Percentiles rank a stretch among this genome's conserved stretches.
These are phyloP conservation scores for Trichocladium uniseriatum DNA, from an alignment of 495 filamentous ascomycete species.

Conservation along the genomic window DNA sequence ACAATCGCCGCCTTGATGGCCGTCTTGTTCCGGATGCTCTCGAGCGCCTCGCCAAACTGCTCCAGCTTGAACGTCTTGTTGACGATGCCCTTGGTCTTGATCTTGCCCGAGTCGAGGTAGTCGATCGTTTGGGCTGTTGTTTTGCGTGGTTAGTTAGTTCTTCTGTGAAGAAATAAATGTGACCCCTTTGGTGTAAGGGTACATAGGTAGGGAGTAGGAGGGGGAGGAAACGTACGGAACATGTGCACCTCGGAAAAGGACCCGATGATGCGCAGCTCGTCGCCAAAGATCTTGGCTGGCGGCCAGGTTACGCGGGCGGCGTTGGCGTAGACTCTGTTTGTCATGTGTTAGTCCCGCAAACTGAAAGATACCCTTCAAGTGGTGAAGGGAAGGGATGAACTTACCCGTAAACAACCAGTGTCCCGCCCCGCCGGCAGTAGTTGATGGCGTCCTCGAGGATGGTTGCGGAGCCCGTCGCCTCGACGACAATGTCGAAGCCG, in stretches of 20 bases:
- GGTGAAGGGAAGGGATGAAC: neutral
- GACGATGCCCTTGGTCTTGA: constrained; percentile 49
- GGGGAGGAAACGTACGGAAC: constrained; percentile 40
- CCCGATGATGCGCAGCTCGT: constrained; percentile 61
- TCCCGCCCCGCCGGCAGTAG: constrained; percentile 59
- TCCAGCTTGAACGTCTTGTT: constrained; percentile 47
- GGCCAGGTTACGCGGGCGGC: constrained; percentile 53
- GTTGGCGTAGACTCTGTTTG: constrained; percentile 45
- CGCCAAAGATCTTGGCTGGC: constrained; percentile 53
- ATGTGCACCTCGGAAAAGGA: constrained; percentile 64
- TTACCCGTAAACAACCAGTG: constrained; percentile 51
- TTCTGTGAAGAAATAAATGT: too few species aligned
- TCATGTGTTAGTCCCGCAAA: neutral
- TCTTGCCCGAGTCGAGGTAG: constrained; percentile 57
- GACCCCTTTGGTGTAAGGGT: neutral
- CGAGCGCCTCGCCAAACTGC: constrained; percentile 44
- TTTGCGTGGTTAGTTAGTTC: neutral
- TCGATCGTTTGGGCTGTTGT: constrained; percentile 49
- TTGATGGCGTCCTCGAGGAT: constrained; percentile 62
- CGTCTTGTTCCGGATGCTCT: constrained; percentile 53
- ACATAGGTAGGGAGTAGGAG: neutral
- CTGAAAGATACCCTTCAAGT: neutral
- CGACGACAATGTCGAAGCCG: constrained; percentile 56
- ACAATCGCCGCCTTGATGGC: constrained; percentile 65
- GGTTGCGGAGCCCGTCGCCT: constrained; percentile 55